Conservation (phyloP, 768 basidiomycete species). For the Suillus variegatus region DNA sequence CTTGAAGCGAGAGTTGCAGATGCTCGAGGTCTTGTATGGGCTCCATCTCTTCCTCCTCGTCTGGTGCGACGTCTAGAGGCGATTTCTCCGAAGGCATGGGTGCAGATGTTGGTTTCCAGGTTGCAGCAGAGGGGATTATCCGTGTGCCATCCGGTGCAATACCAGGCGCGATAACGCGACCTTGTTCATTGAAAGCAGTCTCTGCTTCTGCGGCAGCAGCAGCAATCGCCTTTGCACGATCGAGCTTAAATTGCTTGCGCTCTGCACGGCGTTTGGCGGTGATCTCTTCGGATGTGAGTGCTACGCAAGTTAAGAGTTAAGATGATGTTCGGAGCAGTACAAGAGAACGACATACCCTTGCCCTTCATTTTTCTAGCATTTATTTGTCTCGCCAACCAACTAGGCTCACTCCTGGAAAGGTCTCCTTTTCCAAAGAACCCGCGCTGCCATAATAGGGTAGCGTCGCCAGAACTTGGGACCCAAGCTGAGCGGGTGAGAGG, state of each 20-base stretch:
- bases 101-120: conserved; percentile 61
- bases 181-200: conserved; percentile 67
- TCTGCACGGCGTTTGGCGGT: conserved; percentile 86
- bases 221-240: conserved; percentile 87
- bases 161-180: conserved; percentile 60
- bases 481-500: conserved; percentile 83
- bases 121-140: conserved; percentile 74
- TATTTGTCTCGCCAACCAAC: conserved; percentile 82
- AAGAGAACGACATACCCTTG: conserved; percentile 46
- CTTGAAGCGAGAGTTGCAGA: conserved; percentile 85
- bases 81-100: conserved; percentile 19
- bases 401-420: conserved; percentile 92
- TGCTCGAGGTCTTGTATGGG: conserved; percentile 79
- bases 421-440: conserved; percentile 99
- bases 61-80: conserved; percentile 33
- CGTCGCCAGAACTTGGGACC: conserved; percentile 67
- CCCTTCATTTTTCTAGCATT: conserved; percentile 56
- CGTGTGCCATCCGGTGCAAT: conserved; percentile 49
- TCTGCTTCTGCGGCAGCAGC: conserved; percentile 81
- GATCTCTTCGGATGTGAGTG: conserved; percentile 86
- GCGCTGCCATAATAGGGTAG: conserved; percentile 75
- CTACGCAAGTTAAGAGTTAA: conserved; percentile 34
- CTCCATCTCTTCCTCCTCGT: conserved; percentile 47
- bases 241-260: conserved; percentile 90
- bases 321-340: neutral